Percentiles rank a stretch among this genome's conserved stretches.
These are phyloP conservation scores for Cymodocea nodosa DNA, from an alignment of 116 monocot genomes.

Conservation along the genomic window DNA sequence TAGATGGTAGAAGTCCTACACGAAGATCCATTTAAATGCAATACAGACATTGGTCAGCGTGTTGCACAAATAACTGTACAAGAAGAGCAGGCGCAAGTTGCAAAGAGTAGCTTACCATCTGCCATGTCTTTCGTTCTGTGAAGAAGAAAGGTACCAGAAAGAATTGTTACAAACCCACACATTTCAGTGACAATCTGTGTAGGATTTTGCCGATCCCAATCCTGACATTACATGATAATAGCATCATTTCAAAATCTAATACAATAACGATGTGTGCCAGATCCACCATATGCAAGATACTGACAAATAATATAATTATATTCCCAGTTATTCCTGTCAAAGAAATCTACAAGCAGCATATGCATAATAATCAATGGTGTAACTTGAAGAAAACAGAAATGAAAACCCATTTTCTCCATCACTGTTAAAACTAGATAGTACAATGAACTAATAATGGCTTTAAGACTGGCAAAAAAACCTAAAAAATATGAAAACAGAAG, in stretches of 20 bases:
- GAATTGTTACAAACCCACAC: conserved; percentile 90
- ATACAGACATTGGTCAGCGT: background rate
- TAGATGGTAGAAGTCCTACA: conserved; percentile 30
- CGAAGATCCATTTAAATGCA: background rate
- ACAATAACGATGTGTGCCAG: background rate
- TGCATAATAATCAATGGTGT: too few relatives aligned
- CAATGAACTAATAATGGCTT: too few relatives aligned
- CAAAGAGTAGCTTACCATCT: conserved; percentile 41
- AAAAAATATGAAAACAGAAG: background rate
- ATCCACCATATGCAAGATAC: background rate
- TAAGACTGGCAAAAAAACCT: too few relatives aligned
- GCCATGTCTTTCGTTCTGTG: conserved; percentile 90
- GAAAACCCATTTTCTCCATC: too few relatives aligned
- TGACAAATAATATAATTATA: too few relatives aligned
- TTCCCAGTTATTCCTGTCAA: too few relatives aligned
- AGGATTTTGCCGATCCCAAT: conserved; percentile 87
- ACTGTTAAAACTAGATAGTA: too few relatives aligned
- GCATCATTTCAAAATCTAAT: background rate
- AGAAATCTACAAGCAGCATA: too few relatives aligned
- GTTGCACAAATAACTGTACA: background rate
- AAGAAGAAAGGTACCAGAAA: conserved; percentile 86
- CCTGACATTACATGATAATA: conserved; percentile 20
- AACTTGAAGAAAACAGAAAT: too few relatives aligned
- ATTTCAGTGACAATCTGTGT: conserved; percentile 84
- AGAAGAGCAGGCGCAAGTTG: background rate